Base-by-base conservation (phyloP, 768 basidiomycete genomes). In the Boletus reticulatus region DNA sequence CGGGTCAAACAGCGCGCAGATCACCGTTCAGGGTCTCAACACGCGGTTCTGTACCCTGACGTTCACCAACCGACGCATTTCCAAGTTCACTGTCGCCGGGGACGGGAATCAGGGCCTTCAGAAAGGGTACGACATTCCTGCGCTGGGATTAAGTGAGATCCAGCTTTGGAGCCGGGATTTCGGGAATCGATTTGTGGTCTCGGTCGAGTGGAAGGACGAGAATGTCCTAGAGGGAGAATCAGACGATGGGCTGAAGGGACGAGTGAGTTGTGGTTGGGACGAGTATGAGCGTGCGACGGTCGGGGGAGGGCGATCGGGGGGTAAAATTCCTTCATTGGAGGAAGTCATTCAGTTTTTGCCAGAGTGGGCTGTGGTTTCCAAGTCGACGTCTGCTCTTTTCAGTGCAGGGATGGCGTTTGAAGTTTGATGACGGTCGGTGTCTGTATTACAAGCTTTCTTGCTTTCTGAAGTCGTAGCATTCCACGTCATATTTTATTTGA, bases 241-340 rank as follows among this genome's bases (percentile, higher is more conserved):
- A 34, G 67, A 66, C 2, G 62, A 62, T 1, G 43, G 11, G 1
- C 38, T 66, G 2, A 43, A 61, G 27, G 88, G 84, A 29, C 75
- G 77, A 4, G 76, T 84, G 20, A 81, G 79, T 17, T 87, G 85
- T 57, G 80, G 81, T 52, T 88, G 85, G 83, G 80, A 77, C n/a
- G 87, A 89, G 63, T 84, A 84, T 60, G 80, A 82, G 68, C 81
- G 80, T 61, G 83, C 67, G 42, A 79, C 76, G 58, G 66, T 81
- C 13, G 83, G 82, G 41, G 73, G 77, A 57, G 75, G 76, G 17
- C 17, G 57, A 16, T 60, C 61, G 43, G 66, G 65, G 19, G 77
- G 70, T 31, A 79, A 75, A 71, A 87, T 90, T 19, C 88, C 88
- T 6, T 87, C 88, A 4, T 74, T 82, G 44, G 87, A 89, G 65